A percentile compares a stretch with the other conserved stretches of the same genome.
These are phyloP conservation scores for Phaeosphaeria sp. DNA, from an alignment of 2,329 filamentous ascomycete species.

Conservation along the genomic window DNA sequence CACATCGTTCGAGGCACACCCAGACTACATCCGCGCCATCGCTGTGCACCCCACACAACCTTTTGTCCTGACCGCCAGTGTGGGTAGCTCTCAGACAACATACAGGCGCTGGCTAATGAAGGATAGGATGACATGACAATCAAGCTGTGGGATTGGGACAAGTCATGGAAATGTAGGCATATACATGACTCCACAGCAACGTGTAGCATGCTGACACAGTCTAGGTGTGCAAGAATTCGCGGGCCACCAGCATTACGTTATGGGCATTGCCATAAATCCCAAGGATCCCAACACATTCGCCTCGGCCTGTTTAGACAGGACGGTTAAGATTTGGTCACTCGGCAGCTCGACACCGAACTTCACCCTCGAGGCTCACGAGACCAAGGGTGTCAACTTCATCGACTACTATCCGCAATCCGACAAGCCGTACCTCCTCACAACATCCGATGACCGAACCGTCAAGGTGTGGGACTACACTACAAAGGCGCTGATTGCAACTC, in stretches of 20 bases:
- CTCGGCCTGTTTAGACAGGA: conserved; percentile 93
- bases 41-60: conserved; percentile 94
- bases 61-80: conserved; percentile 90
- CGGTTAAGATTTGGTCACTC: conserved; percentile 97
- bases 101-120: conserved; percentile 25
- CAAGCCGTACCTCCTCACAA: conserved; percentile 89
- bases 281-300: conserved; percentile 84
- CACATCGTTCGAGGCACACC: conserved; percentile 94
- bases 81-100: conserved; percentile 22
- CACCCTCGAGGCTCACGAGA: conserved; percentile 95
- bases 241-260: conserved; percentile 95
- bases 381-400: conserved; percentile 97
- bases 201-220: conserved; percentile 24
- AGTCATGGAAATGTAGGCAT: conserved; percentile 83
- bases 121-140: conserved; percentile 61
- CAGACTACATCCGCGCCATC: conserved; percentile 97
- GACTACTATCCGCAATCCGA: conserved; percentile 79
- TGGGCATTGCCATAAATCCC: conserved; percentile 96
- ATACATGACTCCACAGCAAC: background rate
- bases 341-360: conserved; percentile 95
- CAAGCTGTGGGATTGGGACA: conserved; percentile 99
- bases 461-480: conserved; percentile 99
- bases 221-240: conserved; percentile 84
- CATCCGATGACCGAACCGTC: conserved; percentile 93
- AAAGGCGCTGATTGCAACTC: conserved; percentile 93